phyloP scores from a whole-genome alignment of 1,139 yeast genomes.

The Nakaseomyces uthaithaninus region DNA sequence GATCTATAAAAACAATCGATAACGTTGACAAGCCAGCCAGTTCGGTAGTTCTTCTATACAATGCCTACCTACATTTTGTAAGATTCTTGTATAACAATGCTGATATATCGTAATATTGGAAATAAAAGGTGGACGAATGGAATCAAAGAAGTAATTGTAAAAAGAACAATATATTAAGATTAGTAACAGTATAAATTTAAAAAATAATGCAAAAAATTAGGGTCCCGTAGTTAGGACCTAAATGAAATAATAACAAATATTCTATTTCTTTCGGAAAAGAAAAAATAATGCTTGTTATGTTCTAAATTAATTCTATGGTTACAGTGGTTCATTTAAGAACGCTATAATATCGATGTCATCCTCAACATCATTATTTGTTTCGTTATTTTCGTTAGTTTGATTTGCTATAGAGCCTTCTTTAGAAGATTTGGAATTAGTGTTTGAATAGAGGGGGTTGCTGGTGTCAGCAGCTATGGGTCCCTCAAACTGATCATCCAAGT shows the following conservation, averaged over 20 bases:
- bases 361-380: constrained; percentile 7
- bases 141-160: too few species aligned
- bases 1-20: too few species aligned
- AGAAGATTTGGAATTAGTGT: background rate
- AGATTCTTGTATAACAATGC: too few species aligned
- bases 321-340: constrained; percentile 16
- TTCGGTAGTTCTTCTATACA: too few species aligned
- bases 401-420: constrained; percentile 3
- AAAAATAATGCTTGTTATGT: background rate
- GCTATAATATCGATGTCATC: constrained; percentile 19
- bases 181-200: too few species aligned
- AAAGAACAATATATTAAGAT: too few species aligned
- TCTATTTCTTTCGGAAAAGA: background rate
- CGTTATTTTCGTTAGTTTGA: constrained; percentile 1
- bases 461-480: background rate
- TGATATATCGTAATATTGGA: too few species aligned
- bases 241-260: background rate
- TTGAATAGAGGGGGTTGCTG: background rate
- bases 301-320: background rate
- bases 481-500: background rate
- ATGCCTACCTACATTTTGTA: too few species aligned
- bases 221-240: background rate
- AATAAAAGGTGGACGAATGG: too few species aligned
- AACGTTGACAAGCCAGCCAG: too few species aligned
- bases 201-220: background rate